A percentile compares a stretch with the other conserved stretches of the same genome.
phyloP scores from a whole-genome alignment of 2,329 filamentous ascomycete species.

The Zymoseptoria crescenta region DNA sequence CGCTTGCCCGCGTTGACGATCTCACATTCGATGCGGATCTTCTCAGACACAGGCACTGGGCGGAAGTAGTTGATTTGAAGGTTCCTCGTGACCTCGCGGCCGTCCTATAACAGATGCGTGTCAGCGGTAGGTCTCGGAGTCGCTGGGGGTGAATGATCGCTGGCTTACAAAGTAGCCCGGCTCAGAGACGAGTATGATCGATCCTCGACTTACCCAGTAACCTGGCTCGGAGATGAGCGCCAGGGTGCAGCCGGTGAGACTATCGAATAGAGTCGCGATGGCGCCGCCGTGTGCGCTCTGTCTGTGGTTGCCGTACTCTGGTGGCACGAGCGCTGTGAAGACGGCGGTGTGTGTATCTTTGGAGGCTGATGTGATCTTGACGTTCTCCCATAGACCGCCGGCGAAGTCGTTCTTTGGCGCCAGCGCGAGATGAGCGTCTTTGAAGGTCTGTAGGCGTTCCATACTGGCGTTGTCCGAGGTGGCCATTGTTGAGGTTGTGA shows the following conservation, averaged over 20 bases:
- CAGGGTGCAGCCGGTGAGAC: constrained; percentile 10
- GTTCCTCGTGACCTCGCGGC: constrained; percentile 33
- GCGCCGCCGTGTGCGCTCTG: constrained; percentile 14
- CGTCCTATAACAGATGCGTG: constrained; percentile 28
- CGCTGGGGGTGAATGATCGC: neutral
- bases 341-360: constrained; percentile 3
- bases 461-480: neutral
- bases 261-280: constrained; percentile 15
- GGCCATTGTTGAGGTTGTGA: neutral
- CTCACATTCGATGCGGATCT: constrained; percentile 35
- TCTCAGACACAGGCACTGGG: constrained; percentile 33
- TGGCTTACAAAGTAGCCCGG: neutral
- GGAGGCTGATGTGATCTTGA: constrained; percentile 11
- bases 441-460: neutral
- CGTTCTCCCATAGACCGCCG: constrained; percentile 9
- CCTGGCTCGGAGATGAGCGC: constrained; percentile 5
- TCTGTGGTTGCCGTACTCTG: constrained; percentile 11
- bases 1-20: constrained; percentile 37
- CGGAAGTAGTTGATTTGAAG: constrained; percentile 41
- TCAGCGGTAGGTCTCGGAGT: constrained; percentile 7
- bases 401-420: constrained; percentile 15
- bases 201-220: neutral
- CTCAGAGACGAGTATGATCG: constrained; percentile 1
- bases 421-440: constrained; percentile 2
- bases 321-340: constrained; percentile 10